Conservation (phyloP, 2,329 filamentous ascomycete genomes). For the Rutstroemia sp. region DNA sequence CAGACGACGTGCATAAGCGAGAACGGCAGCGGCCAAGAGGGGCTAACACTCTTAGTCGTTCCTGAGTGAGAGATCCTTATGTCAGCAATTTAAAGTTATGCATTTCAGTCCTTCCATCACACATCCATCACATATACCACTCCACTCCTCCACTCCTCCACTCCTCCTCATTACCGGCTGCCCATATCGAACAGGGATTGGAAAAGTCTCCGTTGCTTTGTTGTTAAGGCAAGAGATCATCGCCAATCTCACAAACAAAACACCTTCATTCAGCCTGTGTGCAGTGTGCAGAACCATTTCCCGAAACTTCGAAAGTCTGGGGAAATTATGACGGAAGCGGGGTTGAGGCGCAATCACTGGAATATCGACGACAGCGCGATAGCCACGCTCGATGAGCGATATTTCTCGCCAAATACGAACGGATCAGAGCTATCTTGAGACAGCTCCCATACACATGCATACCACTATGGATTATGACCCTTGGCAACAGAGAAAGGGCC, state of each 20-base stretch:
- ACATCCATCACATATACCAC: no score
- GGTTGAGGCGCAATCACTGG: not conserved
- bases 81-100: not conserved
- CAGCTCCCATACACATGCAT: not conserved
- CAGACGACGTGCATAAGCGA: conserved; percentile 10
- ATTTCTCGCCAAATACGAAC: not conserved
- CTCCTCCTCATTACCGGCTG: no score
- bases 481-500: not conserved
- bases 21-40: not conserved
- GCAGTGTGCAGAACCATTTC: not conserved
- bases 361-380: not conserved
- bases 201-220: not conserved
- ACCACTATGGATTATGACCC: not conserved
- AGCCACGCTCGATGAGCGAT: not conserved
- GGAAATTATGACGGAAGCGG: conserved; percentile 6
- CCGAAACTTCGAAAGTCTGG: conserved; percentile 8
- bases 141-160: no score
- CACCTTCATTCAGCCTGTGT: conserved; percentile 1
- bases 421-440: not conserved
- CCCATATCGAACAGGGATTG: no score
- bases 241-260: conserved; percentile 4
- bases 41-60: not conserved
- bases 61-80: not conserved
- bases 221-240: not conserved
- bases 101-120: not conserved